Percentiles rank a stretch among this genome's conserved stretches.
These are phyloP conservation scores for Flaveria floridana DNA, from an alignment of 140 eudicot genomes.

Conservation along the genomic window DNA sequence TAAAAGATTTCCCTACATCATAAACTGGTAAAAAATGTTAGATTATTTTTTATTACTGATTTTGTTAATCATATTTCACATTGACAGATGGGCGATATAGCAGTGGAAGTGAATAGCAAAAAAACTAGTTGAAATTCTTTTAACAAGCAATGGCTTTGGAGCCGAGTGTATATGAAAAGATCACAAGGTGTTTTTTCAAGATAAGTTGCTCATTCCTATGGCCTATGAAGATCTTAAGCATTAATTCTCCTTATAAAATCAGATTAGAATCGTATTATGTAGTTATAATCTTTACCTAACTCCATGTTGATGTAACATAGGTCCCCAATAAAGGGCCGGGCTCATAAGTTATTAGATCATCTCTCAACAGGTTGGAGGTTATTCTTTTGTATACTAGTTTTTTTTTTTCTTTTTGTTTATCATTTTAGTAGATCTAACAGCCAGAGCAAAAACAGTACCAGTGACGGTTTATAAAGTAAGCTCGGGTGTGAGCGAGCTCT, in stretches of 20 bases:
- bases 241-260: conserved; percentile 14
- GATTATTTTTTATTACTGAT: neutral
- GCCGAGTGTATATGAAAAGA: conserved; percentile 42
- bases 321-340: neutral
- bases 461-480: conserved; percentile 27
- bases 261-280: conserved; percentile 28
- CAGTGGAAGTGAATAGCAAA: conserved; percentile 68
- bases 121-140: conserved; percentile 18
- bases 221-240: conserved; percentile 32
- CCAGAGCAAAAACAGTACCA: conserved; percentile 17
- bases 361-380: conserved; percentile 11
- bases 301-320: conserved; percentile 36
- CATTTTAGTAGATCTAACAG: conserved; percentile 27
- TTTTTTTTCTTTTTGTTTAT: conserved; percentile 5
- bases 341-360: conserved; percentile 22
- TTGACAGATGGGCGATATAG: conserved; percentile 62
- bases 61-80: conserved; percentile 1
- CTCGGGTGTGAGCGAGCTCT: conserved; percentile 24
- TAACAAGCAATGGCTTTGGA: conserved; percentile 22
- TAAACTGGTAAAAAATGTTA: neutral
- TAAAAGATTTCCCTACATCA: too few relatives aligned
- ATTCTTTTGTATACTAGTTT: conserved; percentile 34
- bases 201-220: conserved; percentile 23
- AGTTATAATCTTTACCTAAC: conserved; percentile 34
- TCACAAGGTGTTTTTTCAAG: conserved; percentile 13